phyloP scores from a whole-genome alignment of 73 alveolate species.

The Loxodes magnus region DNA sequence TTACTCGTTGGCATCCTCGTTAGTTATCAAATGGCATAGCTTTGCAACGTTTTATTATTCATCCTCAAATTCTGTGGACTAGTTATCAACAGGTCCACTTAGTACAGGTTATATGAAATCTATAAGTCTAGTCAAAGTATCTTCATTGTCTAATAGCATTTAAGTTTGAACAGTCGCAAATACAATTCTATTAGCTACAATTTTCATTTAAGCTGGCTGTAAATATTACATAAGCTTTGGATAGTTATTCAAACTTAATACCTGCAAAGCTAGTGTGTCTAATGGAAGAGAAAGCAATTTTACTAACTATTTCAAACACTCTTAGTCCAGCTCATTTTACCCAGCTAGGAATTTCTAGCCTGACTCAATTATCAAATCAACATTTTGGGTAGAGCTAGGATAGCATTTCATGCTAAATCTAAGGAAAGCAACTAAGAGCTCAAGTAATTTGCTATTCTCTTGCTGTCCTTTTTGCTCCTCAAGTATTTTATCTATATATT shows the following conservation, averaged over 20 bases:
- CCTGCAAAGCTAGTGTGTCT: not conserved
- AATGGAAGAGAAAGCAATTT: constrained; percentile 3
- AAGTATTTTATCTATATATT: constrained; percentile 75
- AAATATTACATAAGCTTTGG: constrained; percentile 3
- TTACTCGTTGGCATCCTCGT: constrained; percentile 8
- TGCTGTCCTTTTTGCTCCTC: constrained; percentile 49
- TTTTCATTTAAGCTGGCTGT: not conserved
- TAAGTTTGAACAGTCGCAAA: too few relatives aligned
- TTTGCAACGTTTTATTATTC: constrained; percentile 25
- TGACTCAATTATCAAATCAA: too few relatives aligned
- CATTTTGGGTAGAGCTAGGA: constrained; percentile 24
- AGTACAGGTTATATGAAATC: too few relatives aligned
- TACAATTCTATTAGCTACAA: not conserved
- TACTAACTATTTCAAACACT: not conserved
- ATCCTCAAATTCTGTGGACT: constrained; percentile 31
- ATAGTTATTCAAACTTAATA: not conserved
- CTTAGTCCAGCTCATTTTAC: too few relatives aligned
- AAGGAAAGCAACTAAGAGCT: constrained; percentile 77
- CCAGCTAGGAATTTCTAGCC: too few relatives aligned
- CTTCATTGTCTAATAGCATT: too few relatives aligned
- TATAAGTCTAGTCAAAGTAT: too few relatives aligned
- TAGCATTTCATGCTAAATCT: constrained; percentile 81
- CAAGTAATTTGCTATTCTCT: constrained; percentile 63
- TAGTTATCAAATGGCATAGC: constrained; percentile 9
- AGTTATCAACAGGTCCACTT: too few relatives aligned